Evolutionary conservation across 306 rosid species (phyloP).

Genomic region (Acacia crassicarpa): DNA sequence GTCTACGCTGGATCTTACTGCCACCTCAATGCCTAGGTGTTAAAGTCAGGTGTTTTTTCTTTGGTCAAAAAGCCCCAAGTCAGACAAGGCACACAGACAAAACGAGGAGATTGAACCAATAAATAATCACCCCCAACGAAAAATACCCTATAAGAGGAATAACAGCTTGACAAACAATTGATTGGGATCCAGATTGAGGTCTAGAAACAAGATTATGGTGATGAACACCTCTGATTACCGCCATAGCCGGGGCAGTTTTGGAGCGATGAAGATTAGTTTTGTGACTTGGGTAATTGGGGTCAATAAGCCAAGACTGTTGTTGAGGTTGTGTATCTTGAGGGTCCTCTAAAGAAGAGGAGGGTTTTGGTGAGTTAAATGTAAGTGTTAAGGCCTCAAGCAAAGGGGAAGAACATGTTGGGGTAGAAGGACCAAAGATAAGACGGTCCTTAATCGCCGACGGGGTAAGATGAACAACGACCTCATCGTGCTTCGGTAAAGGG

Average conservation of each 20-base stretch:
- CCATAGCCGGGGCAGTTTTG: constrained; percentile 96
- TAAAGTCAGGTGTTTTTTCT: too few species aligned
- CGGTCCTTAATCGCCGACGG: constrained; percentile 84
- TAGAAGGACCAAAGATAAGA: constrained; percentile 76
- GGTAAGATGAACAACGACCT: constrained; percentile 59
- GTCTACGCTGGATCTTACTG: too few species aligned
- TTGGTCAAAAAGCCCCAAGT: too few species aligned
- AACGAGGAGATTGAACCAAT: constrained; percentile 79
- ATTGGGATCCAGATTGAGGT: constrained; percentile 64
- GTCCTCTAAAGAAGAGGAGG: constrained; percentile 51
- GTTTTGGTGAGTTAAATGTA: constrained; percentile 43
- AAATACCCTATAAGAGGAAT: constrained; percentile 68
- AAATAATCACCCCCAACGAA: constrained; percentile 71
- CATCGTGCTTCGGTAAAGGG: constrained; percentile 74
- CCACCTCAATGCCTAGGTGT: too few species aligned
- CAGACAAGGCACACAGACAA: too few species aligned
- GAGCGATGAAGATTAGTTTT: constrained; percentile 88
- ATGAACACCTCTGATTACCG: constrained; percentile 62
- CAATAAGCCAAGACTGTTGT: constrained; percentile 60
- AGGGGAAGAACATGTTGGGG: constrained; percentile 53
- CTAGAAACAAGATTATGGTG: constrained; percentile 27
- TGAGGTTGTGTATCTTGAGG: constrained; percentile 37
- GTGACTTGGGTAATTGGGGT: constrained; percentile 59
- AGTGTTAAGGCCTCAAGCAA: constrained; percentile 66
- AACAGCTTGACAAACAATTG: constrained; percentile 66